Conservation (phyloP, 2,329 filamentous ascomycete genomes). For the Aspergillus tanneri region DNA sequence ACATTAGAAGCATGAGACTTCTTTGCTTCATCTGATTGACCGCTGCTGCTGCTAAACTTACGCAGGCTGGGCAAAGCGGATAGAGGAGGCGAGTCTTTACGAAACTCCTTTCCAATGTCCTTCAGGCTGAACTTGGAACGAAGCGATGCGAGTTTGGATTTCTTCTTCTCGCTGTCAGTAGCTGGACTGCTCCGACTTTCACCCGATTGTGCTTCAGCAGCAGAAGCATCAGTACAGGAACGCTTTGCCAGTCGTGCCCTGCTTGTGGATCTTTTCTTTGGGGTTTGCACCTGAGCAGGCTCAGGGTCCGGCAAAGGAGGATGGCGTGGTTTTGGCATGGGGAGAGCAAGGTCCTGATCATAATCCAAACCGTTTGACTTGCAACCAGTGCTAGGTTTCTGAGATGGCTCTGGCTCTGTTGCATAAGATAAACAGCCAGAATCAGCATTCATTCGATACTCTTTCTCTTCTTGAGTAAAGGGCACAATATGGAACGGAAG, state of each 20-base stretch:
- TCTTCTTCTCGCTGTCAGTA: slow-evolving; percentile 21
- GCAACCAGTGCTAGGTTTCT: slow-evolving; percentile 12
- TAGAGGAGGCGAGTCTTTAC: slow-evolving; percentile 13
- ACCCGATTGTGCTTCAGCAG: background rate
- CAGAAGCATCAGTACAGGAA: too few relatives aligned
- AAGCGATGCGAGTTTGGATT: slow-evolving; percentile 26
- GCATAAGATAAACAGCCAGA: too few relatives aligned
- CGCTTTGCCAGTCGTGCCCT: background rate
- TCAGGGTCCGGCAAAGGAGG: slow-evolving; percentile 6
- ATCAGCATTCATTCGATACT: too few relatives aligned
- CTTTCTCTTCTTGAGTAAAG: background rate
- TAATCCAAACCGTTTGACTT: slow-evolving; percentile 27
- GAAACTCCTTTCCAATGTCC: slow-evolving; percentile 29
- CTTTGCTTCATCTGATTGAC: background rate
- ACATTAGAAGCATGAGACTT: too few relatives aligned
- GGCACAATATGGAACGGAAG: too few relatives aligned
- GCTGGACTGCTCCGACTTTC: background rate
- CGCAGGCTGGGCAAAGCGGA: slow-evolving; percentile 13
- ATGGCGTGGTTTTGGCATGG: slow-evolving; percentile 29
- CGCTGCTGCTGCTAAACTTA: background rate
- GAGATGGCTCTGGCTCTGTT: background rate
- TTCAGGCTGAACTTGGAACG: slow-evolving; percentile 33
- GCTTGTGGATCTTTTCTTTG: slow-evolving; percentile 15
- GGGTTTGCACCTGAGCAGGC: background rate
- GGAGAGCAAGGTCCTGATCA: slow-evolving; percentile 26